Percentiles rank a stretch among this genome's conserved stretches.
These are phyloP conservation scores for Omphalea diandra DNA, from an alignment of 441 rosid species.

Conservation along the genomic window DNA sequence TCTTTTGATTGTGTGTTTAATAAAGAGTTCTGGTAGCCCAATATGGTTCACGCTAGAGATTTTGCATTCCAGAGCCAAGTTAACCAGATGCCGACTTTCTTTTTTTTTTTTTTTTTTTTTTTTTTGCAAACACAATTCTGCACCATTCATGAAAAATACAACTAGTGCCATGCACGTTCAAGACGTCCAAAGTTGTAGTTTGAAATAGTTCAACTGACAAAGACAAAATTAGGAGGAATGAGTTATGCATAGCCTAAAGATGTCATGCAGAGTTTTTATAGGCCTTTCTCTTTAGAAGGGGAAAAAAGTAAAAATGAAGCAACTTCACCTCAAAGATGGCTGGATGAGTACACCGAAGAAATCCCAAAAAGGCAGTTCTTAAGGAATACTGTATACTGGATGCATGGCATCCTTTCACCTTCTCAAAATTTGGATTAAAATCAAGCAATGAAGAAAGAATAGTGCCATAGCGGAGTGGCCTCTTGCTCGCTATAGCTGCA, in stretches of 20 bases:
- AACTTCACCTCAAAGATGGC: constrained; percentile 73
- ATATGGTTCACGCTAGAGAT: background rate
- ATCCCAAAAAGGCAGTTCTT: constrained; percentile 95
- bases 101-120: too few relatives aligned
- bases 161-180: background rate
- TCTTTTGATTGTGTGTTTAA: background rate
- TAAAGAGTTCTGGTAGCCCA: background rate
- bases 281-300: background rate
- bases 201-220: constrained; percentile 14
- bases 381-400: constrained; percentile 85
- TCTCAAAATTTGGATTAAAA: constrained; percentile 68
- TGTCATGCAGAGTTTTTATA: too few relatives aligned
- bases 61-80: constrained; percentile 5
- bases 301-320: constrained; percentile 11
- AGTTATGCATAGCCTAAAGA: background rate
- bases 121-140: background rate
- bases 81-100: constrained; percentile 7
- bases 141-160: background rate
- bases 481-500: constrained; percentile 89
- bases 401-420: constrained; percentile 62
- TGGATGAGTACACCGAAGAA: constrained; percentile 81
- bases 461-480: constrained; percentile 67
- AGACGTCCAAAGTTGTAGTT: constrained; percentile 1
- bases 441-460: constrained; percentile 79
- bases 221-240: constrained; percentile 4